A percentile compares a stretch with the other conserved stretches of the same genome.
phyloP scores from a whole-genome alignment of 2,329 filamentous ascomycete species.

The Trichoderma afroharzianum region DNA sequence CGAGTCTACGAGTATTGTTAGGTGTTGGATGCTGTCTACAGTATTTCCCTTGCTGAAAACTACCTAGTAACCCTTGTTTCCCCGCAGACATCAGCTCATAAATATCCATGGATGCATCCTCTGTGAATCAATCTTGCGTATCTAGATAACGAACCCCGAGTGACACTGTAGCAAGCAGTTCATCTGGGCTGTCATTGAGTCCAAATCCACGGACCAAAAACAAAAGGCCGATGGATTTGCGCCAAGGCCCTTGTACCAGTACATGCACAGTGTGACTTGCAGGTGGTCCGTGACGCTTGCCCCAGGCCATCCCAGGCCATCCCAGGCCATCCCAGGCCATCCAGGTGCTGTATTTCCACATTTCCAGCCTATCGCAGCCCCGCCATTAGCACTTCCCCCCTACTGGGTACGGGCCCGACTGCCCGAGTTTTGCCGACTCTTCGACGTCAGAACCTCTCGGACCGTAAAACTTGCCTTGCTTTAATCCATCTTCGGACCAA shows the following conservation, averaged over 20 bases:
- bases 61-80: background rate
- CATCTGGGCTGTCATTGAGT: background rate
- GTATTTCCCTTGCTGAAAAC: background rate
- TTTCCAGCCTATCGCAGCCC: constrained; percentile 31
- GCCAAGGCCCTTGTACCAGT: background rate
- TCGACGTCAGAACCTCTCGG: constrained; percentile 18
- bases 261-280: constrained; percentile 12
- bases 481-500: constrained; percentile 2
- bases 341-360: constrained; percentile 3
- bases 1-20: background rate
- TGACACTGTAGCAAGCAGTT: background rate
- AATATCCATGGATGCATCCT: background rate
- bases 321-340: background rate
- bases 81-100: background rate
- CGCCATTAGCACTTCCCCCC: constrained; percentile 29
- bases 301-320: background rate
- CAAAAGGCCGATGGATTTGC: background rate
- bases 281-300: background rate
- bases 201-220: background rate
- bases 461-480: background rate
- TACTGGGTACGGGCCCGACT: background rate
- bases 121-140: background rate
- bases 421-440: constrained; percentile 19
- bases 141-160: background rate
- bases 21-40: background rate